These are phyloP conservation scores for Linnemannia schmuckeri DNA, from an alignment of 192 early-diverging fungal species.

Conservation along the genomic window DNA sequence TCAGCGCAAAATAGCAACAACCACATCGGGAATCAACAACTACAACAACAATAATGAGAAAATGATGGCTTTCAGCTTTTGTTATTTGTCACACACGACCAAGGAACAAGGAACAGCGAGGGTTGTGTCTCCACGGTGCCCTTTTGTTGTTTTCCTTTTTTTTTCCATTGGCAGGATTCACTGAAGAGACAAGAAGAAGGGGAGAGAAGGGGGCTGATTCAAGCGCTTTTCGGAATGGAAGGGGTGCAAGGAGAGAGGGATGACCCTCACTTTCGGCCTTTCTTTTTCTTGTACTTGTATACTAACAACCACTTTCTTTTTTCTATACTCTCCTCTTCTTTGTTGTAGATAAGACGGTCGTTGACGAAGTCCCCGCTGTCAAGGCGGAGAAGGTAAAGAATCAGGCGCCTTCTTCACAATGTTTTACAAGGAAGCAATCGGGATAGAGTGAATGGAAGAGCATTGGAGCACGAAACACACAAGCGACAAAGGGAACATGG, in stretches of 20 bases:
- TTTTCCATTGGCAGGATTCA: neutral
- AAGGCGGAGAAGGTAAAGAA: slow-evolving; percentile 3
- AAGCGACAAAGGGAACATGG: neutral
- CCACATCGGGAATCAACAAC: neutral
- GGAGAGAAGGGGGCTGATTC: neutral
- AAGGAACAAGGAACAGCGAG: neutral
- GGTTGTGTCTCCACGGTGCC: neutral
- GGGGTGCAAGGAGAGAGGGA: neutral
- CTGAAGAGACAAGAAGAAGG: neutral
- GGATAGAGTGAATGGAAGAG: neutral
- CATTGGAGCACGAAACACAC: slow-evolving; percentile 3
- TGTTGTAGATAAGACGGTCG: neutral
- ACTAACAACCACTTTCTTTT: neutral
- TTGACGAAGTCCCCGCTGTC: neutral
- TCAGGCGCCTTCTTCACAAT: neutral
- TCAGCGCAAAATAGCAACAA: neutral
- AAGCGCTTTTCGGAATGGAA: neutral
- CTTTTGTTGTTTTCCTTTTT: neutral
- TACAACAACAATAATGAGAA: neutral
- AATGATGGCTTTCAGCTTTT: neutral
- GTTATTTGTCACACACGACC: neutral
- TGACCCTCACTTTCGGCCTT: neutral
- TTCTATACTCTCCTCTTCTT: neutral
- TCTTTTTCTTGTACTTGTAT: neutral
- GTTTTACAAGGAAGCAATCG: slow-evolving; percentile 5